Evolutionary conservation across 257 asterid genomes (phyloP).

Genomic region (Nemophila menziesii): DNA sequence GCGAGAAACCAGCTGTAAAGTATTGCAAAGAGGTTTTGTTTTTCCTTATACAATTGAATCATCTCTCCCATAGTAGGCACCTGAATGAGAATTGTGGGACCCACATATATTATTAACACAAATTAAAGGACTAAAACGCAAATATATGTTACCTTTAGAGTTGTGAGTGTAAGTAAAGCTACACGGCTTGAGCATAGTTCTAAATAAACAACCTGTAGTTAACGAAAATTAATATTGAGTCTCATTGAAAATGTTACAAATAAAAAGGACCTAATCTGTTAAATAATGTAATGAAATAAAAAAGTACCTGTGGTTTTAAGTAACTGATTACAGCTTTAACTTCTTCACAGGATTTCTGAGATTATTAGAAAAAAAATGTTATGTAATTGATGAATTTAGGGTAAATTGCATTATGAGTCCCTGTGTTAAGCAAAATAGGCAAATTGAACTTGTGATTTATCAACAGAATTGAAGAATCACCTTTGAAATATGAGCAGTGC

Average conservation of each 20-base stretch:
- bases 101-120: no score
- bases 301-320: slow-evolving; percentile 65
- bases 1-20: slow-evolving; percentile 95
- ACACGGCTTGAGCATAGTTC: slow-evolving; percentile 81
- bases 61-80: slow-evolving; percentile 73
- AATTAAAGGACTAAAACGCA: no score
- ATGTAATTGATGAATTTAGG: no score
- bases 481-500: slow-evolving; percentile 85
- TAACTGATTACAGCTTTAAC: slow-evolving; percentile 70
- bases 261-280: no score
- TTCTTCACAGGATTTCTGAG: slow-evolving; percentile 87
- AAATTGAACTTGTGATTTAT: no score
- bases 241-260: no score
- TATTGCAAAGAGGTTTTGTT: slow-evolving; percentile 67
- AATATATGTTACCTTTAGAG: slow-evolving; percentile 77
- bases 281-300: slow-evolving; percentile 9
- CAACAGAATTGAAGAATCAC: slow-evolving; percentile 13
- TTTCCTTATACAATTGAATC: slow-evolving; percentile 86
- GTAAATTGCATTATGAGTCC: no score
- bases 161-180: slow-evolving; percentile 55
- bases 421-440: no score
- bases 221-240: slow-evolving; percentile 2
- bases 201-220: slow-evolving; percentile 65
- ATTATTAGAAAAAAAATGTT: no score
- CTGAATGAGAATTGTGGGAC: slow-evolving; percentile 33